These are phyloP conservation scores for Volvox reticuliferus DNA, from an alignment of 139 green algal genomes.

Conservation along the genomic window DNA sequence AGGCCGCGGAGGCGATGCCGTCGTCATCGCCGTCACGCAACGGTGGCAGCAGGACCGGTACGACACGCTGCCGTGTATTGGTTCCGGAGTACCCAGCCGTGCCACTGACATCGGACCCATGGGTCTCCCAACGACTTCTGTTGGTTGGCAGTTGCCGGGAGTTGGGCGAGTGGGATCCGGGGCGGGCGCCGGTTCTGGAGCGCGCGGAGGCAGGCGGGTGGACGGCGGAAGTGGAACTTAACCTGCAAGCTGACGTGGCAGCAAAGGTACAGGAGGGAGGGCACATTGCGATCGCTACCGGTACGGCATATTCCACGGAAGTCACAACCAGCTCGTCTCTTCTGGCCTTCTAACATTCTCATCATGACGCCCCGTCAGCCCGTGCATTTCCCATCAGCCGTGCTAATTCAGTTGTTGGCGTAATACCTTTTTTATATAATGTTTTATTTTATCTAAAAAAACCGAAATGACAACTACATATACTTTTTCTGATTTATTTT, in stretches of 20 bases:
- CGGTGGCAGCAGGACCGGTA: background rate
- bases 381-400: too few species aligned
- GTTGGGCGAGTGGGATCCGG: constrained; percentile 41
- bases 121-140: constrained; percentile 2
- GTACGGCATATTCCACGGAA: too few species aligned
- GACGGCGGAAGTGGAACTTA: background rate
- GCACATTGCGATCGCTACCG: background rate
- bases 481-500: too few species aligned
- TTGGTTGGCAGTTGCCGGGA: constrained; percentile 37
- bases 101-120: background rate
- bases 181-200: background rate
- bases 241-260: background rate
- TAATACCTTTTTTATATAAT: too few species aligned
- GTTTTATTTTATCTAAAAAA: too few species aligned
- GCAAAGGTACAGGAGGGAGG: constrained; percentile 39
- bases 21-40: background rate
- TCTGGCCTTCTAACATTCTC: too few species aligned
- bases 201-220: background rate
- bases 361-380: too few species aligned
- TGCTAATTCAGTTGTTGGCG: too few species aligned
- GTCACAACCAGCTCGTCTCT: too few species aligned
- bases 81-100: background rate
- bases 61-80: background rate
- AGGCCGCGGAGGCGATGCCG: background rate
- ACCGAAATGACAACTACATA: too few species aligned